Percentiles rank a stretch among this genome's conserved stretches.
These are phyloP conservation scores for Aspergillus texensis DNA, from an alignment of 2,329 filamentous ascomycete species.

Conservation along the genomic window DNA sequence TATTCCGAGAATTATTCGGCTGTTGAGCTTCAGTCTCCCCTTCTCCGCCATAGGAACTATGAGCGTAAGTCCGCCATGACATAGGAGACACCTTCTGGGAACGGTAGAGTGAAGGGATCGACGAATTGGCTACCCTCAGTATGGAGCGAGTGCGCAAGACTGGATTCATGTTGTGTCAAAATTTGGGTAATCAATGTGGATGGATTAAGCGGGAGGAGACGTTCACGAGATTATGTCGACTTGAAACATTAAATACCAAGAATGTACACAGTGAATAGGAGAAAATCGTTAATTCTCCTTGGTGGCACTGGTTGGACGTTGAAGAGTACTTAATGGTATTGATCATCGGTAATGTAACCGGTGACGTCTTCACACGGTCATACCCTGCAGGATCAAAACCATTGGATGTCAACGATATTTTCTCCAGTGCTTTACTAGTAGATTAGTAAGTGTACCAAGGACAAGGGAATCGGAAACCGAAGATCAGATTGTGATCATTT, in stretches of 20 bases:
- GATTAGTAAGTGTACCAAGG: neutral
- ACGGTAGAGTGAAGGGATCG: neutral
- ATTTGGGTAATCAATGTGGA: neutral
- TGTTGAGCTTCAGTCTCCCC: constrained; percentile 15
- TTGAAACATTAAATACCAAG: neutral
- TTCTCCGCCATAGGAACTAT: constrained; percentile 25
- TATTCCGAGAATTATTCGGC: constrained; percentile 11
- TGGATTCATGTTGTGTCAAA: neutral
- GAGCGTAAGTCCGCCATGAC: constrained; percentile 17
- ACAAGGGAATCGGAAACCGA: neutral
- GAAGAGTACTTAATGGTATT: no score
- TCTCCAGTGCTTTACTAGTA: neutral
- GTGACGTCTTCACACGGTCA: neutral
- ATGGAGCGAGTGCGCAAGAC: constrained; percentile 1
- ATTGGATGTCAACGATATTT: neutral
- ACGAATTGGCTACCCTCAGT: neutral
- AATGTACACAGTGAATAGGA: neutral
- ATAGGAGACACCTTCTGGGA: neutral
- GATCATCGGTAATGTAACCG: neutral
- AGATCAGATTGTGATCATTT: neutral
- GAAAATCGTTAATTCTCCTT: neutral
- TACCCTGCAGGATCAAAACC: neutral
- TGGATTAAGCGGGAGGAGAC: neutral
- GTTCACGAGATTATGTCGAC: neutral
- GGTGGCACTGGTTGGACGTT: neutral